These are phyloP conservation scores for Candida nanaspora DNA, from an alignment of 805 yeast species.

Conservation along the genomic window DNA sequence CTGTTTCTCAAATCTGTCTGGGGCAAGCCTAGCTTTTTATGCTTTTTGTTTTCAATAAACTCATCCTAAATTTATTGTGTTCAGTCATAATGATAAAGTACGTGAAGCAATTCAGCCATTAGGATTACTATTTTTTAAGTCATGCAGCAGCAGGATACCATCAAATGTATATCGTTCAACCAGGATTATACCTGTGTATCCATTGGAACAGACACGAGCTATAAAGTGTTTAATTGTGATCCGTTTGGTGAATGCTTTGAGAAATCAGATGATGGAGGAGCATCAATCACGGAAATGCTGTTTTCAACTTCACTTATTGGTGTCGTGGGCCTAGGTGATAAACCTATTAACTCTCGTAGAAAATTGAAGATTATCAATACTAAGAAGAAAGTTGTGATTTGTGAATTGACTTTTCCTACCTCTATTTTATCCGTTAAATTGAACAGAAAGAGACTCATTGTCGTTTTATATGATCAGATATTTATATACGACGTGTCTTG, in stretches of 20 bases:
- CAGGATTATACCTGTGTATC: slow-evolving; percentile 85
- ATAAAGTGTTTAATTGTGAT: slow-evolving; percentile 78
- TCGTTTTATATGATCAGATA: slow-evolving; percentile 72
- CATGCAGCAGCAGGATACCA: too few species aligned
- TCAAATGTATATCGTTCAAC: slow-evolving; percentile 44
- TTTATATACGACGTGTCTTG: slow-evolving; percentile 86
- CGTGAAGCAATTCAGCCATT: too few species aligned
- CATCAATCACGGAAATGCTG: slow-evolving; percentile 80
- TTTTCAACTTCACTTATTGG: slow-evolving; percentile 85
- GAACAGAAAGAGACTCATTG: slow-evolving; percentile 76
- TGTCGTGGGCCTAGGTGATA: slow-evolving; percentile 71
- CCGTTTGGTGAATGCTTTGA: slow-evolving; percentile 73
- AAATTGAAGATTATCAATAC: slow-evolving; percentile 79
- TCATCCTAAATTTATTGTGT: too few species aligned
- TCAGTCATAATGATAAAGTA: too few species aligned
- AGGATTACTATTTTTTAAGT: too few species aligned
- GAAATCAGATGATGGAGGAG: slow-evolving; percentile 40
- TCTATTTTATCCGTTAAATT: slow-evolving; percentile 63
- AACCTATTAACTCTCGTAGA: slow-evolving; percentile 66
- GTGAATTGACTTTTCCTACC: slow-evolving; percentile 84
- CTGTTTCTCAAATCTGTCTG: too few species aligned
- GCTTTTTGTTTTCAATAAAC: too few species aligned
- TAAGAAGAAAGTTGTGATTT: slow-evolving; percentile 64
- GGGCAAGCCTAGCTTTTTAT: too few species aligned
- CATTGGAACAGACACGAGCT: slow-evolving; percentile 57